phyloP scores from a whole-genome alignment of 75 land plant species.

The Cupressus sempervirens region DNA sequence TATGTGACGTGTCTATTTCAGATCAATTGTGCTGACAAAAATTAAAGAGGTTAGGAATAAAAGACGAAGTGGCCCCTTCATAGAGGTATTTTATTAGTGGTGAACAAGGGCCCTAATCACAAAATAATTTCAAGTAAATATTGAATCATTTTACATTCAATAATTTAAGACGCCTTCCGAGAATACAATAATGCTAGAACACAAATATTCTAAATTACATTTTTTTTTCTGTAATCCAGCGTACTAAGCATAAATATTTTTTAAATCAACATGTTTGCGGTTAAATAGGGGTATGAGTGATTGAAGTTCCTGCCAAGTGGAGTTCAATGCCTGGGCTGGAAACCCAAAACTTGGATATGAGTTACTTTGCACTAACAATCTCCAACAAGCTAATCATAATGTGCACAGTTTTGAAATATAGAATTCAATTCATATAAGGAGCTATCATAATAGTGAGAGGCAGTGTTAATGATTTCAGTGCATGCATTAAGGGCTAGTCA shows the following conservation, averaged over 20 bases:
- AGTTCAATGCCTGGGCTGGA: not conserved
- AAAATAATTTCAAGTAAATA: too few relatives aligned
- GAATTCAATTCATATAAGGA: too few relatives aligned
- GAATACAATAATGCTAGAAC: not conserved
- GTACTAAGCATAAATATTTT: not conserved
- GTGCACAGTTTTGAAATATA: too few relatives aligned
- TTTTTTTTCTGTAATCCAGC: not conserved
- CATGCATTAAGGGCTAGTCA: not conserved
- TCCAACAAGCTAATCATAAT: not conserved
- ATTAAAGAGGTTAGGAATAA: not conserved
- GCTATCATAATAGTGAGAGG: too few relatives aligned
- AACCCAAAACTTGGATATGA: not conserved
- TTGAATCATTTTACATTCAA: not conserved
- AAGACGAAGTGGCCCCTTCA: not conserved
- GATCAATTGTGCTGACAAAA: not conserved
- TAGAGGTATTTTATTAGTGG: too few relatives aligned
- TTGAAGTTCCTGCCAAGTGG: not conserved
- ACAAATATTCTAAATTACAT: not conserved
- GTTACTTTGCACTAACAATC: not conserved
- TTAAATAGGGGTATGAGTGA: not conserved
- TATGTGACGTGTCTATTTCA: not conserved
- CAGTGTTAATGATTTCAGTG: too few relatives aligned
- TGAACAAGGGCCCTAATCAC: not conserved
- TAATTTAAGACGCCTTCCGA: not conserved
- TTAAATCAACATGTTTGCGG: not conserved